These are phyloP conservation scores for Flaveria bidentis DNA, from an alignment of 129 eudicot genomes.

Conservation along the genomic window DNA sequence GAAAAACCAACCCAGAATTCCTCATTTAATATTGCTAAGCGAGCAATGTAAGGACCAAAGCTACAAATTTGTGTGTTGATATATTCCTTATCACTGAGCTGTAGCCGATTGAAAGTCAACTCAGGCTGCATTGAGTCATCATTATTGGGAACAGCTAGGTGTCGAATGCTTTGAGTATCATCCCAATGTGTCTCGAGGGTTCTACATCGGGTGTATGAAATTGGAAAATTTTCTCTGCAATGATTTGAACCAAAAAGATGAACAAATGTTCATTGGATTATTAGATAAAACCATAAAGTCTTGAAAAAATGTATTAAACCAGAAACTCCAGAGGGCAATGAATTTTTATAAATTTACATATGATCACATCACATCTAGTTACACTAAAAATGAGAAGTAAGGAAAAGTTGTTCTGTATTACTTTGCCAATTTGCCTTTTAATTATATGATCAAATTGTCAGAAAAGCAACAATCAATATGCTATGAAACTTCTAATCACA, in stretches of 20 bases:
- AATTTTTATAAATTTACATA: slow-evolving; percentile 1
- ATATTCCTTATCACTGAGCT: slow-evolving; percentile 38
- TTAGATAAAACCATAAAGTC: not conserved
- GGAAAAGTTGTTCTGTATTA: not conserved
- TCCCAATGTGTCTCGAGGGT: slow-evolving; percentile 43
- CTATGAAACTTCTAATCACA: not conserved
- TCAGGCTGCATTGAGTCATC: slow-evolving; percentile 34
- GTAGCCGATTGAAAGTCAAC: slow-evolving; percentile 37
- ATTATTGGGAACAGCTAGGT: slow-evolving; percentile 30
- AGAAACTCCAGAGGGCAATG: not conserved
- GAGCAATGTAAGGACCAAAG: slow-evolving; percentile 69
- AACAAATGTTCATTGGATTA: not conserved
- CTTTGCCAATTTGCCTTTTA: not conserved
- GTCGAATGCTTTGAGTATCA: slow-evolving; percentile 41
- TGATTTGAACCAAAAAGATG: slow-evolving; percentile 9
- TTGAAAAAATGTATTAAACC: not conserved
- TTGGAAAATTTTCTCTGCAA: slow-evolving; percentile 39
- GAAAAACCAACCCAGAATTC: slow-evolving; percentile 76
- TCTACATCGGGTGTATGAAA: slow-evolving; percentile 41
- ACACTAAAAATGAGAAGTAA: not conserved
- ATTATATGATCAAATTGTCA: not conserved
- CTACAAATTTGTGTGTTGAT: slow-evolving; percentile 39
- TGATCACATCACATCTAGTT: not conserved
- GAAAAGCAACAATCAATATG: not conserved
- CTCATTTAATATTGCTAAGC: slow-evolving; percentile 74